Conservation (phyloP, 768 basidiomycete species). For the Erythrobasidium yunnanense region DNA sequence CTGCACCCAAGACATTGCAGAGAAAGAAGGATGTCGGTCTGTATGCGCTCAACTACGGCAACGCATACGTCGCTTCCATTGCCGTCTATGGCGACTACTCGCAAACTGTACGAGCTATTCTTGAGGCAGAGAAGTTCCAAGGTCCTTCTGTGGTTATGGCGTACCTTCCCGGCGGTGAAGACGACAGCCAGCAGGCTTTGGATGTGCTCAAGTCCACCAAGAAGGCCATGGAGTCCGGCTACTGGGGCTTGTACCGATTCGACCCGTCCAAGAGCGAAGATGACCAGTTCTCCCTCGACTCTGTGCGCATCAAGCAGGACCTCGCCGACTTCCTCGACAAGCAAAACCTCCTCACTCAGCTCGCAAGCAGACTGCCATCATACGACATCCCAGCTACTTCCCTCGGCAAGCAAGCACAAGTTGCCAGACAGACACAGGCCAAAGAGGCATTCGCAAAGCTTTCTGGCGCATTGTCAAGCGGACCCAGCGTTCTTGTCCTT, state of each 20-base stretch:
- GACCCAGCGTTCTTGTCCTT: conserved; percentile 76
- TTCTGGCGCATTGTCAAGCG: conserved; percentile 62
- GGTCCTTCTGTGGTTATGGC: conserved; percentile 89
- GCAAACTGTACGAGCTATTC: conserved; percentile 78
- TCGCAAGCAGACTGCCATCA: conserved; percentile 52
- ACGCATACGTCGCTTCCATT: conserved; percentile 87
- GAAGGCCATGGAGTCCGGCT: conserved; percentile 85
- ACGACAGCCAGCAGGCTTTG: conserved; percentile 65
- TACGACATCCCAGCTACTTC: conserved; percentile 66
- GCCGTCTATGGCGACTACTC: conserved; percentile 93
- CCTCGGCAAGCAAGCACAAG: conserved; percentile 70
- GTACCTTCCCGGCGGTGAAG: conserved; percentile 72
- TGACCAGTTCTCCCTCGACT: conserved; percentile 86
- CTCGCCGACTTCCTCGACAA: conserved; percentile 85
- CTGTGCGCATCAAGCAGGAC: conserved; percentile 85
- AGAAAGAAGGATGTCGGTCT: conserved; percentile 90
- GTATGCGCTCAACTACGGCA: conserved; percentile 97
- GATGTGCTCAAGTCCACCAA: conserved; percentile 96
- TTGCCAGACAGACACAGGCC: conserved; percentile 69
- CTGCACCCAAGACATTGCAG: conserved; percentile 61
- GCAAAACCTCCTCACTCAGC: conserved; percentile 91
- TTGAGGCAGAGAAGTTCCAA: conserved; percentile 77
- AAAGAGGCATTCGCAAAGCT: conserved; percentile 74
- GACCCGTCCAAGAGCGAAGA: conserved; percentile 71
- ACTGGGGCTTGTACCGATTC: conserved; percentile 98